Evolutionary conservation across 495 filamentous ascomycete species (phyloP), one percentile per base, ranked within the genome.

Genomic region (Extremus antarcticus): DNA sequence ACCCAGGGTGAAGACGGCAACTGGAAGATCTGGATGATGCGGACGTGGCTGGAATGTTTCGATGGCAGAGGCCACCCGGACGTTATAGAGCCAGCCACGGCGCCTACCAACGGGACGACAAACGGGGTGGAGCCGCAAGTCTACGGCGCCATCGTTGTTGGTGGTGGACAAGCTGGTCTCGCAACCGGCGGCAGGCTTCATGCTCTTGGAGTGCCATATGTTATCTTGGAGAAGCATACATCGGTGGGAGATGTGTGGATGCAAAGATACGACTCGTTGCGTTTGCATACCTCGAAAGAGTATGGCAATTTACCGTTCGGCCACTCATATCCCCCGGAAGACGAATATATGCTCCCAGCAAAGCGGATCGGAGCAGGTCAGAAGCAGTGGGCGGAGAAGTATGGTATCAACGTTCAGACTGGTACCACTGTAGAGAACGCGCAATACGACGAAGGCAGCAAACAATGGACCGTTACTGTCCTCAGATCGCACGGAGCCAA

Each of bases 181-280:
- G 54, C 61, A n/a, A 60, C 67, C 0, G 65, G 67, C n/a, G 71
- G 67, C 13, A 61, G 71, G 4, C 50, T 71, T 4, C 67, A 72
- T 50, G 65, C 70, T 0, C 46, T 73, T 0, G 66, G 64, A 2
- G 56, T 72, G 0, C 56, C 59, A 0, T 67, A 64, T 45, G 52
- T 72, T 15, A 56, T 72, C 46, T 55, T 67, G 13, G 71, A 73
- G 20, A 63, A 64, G 11, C 64, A 69, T 40, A 13, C 54, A n/a
- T 39, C 50, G 3, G 53, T 67, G 2, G 71, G 71, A 16, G 65
- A 71, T 53, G 68, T 69, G 46, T 73, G 71, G 71, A 64, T 54
- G 22, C 55, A 58, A 11, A 65, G 71, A 13, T 73, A 72, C 43
- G 64, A 68, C 25, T 70, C 64, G 39, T 59, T 61, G 19, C n/a